These are phyloP conservation scores for Aeschynomene evenia DNA, from an alignment of 306 rosid genomes.

Conservation along the genomic window DNA sequence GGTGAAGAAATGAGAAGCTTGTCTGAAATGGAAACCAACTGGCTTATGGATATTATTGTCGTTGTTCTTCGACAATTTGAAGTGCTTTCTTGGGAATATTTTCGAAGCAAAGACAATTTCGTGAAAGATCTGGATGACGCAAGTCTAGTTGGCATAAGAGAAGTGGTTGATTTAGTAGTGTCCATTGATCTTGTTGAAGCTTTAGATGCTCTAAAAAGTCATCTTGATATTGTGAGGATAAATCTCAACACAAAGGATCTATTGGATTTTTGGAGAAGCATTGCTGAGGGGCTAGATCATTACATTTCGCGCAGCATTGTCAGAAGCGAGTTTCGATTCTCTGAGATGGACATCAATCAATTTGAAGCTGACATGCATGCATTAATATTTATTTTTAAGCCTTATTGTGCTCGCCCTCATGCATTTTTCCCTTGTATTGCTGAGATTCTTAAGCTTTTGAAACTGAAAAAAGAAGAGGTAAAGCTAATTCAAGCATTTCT, in stretches of 20 bases:
- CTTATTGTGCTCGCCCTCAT: constrained; percentile 66
- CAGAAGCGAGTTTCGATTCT: constrained; percentile 38
- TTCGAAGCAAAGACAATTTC: constrained; percentile 40
- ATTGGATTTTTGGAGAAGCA: constrained; percentile 72
- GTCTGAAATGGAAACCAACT: constrained; percentile 66
- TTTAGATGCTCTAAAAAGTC: constrained; percentile 48
- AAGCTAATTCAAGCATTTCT: constrained; percentile 40
- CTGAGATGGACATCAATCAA: constrained; percentile 38
- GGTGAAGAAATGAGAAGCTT: constrained; percentile 61
- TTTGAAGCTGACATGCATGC: constrained; percentile 64
- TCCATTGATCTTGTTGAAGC: constrained; percentile 53
- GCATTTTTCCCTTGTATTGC: constrained; percentile 64
- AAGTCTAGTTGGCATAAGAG: constrained; percentile 26
- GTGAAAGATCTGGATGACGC: constrained; percentile 33
- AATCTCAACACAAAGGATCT: constrained; percentile 62
- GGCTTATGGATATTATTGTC: constrained; percentile 68
- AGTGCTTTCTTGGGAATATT: constrained; percentile 57
- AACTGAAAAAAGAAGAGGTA: constrained; percentile 46
- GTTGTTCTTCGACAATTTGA: constrained; percentile 66
- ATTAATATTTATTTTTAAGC: constrained; percentile 56
- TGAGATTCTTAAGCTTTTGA: constrained; percentile 55
- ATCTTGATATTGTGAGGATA: constrained; percentile 43
- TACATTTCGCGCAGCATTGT: constrained; percentile 50
- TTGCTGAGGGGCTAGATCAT: constrained; percentile 72
- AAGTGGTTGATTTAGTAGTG: constrained; percentile 38